Evolutionary conservation across 441 rosid genomes (phyloP), one percentile per base, ranked within the genome.

Genomic region (Macaranga tanarius): DNA sequence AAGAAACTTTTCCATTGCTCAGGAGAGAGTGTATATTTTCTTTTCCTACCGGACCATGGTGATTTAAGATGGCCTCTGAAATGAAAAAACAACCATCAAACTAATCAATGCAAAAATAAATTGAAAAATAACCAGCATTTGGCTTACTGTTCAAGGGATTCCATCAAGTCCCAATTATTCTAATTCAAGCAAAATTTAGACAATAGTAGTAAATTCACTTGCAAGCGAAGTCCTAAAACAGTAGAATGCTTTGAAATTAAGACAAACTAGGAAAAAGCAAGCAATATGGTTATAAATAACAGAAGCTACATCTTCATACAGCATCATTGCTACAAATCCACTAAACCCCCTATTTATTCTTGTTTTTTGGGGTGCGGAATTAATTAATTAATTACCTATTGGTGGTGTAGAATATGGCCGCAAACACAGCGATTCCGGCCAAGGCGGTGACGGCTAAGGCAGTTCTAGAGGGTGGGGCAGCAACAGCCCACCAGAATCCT

Each of bases 31-130:
- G 87, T 82, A 62, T 82, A 83, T 83, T 86, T 92, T 74, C 91
- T 90, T 87, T 89, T 91, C 72, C 86, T 86, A 63, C 86, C 88
- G 73, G 96, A 95, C 98, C 96, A 95, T 34, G 99, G 99, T 34
- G 99, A 95, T 63, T 89, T 95, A 63, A 89, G 83, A 65, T 87
- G 86, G 71, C 84, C 82, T 74, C 92, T 88, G 79, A 71, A 74
- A 67, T 73, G 66, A 42, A 69, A 59, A 63, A 12, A 42, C 51
- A 45, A 48, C 59, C 11, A 25, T 52, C 34, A 10, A 10, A 68
- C 71, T 56, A 71, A 2, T 10, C 16, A n/a, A 38, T 10, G 13
- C n/a, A 34, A 16, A 28, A 15, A 23, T 20, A 66, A 16, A 28
- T 16, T 19, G 22, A 16, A 1, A 57, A 22, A 3, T 25, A 8